Evolutionary conservation across 1,284 basidiomycete species (phyloP).

Genomic region (Trametes hirsuta): DNA sequence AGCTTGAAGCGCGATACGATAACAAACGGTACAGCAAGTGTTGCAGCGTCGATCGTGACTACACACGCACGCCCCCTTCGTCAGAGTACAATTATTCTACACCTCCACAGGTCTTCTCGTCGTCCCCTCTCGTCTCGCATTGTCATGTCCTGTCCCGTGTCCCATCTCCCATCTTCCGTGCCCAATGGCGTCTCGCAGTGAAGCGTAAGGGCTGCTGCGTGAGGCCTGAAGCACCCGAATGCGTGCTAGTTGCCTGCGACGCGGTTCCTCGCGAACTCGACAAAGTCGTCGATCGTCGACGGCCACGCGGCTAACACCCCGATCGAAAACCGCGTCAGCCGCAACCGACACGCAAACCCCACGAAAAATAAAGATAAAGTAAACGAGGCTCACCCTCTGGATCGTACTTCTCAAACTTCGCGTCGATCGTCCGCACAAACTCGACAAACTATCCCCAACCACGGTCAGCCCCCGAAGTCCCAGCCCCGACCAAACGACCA

Average conservation of each 20-base stretch:
- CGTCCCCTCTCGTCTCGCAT: not conserved
- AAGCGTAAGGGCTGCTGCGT: no score
- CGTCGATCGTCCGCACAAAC: conserved; percentile 83
- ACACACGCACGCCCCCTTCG: not conserved
- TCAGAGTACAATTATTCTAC: not conserved
- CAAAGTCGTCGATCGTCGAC: conserved; percentile 87
- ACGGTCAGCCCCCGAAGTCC: not conserved
- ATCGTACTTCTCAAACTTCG: conserved; percentile 82
- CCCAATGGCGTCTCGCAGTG: not conserved
- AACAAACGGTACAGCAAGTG: not conserved
- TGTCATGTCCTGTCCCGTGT: not conserved
- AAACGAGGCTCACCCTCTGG: conserved; percentile 66
- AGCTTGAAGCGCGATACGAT: not conserved
- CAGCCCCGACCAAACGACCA: not conserved
- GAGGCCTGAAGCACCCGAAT: no score
- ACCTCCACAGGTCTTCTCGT: not conserved
- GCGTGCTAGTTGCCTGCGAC: conserved; percentile 11
- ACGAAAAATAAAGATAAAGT: not conserved
- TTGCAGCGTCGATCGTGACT: not conserved
- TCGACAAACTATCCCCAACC: conserved; percentile 65
- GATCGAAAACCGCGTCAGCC: conserved; percentile 1
- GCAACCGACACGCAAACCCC: not conserved
- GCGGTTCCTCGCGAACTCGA: conserved; percentile 64
- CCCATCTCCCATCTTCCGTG: not conserved
- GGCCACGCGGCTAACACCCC: conserved; percentile 79